A percentile compares a stretch with the other conserved stretches of the same genome.
These are phyloP conservation scores for Pythium grandisporangium DNA, from an alignment of 352 stramenopile species.

Conservation along the genomic window DNA sequence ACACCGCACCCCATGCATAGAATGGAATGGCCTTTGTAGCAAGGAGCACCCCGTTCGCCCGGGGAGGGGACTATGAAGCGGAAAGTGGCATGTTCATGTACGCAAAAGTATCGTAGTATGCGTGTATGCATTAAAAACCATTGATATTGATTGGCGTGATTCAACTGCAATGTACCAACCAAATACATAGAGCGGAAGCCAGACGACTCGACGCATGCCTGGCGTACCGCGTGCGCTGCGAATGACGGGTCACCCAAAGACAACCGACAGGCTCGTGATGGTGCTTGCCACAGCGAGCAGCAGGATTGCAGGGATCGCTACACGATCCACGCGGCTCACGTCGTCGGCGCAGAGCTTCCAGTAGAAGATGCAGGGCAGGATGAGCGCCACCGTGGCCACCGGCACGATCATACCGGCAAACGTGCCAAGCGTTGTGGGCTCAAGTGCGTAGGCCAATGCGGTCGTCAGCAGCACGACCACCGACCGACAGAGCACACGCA, in stretches of 20 bases:
- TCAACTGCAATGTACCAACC: neutral
- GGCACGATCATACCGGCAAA: slow-evolving; percentile 63
- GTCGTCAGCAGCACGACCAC: slow-evolving; percentile 40
- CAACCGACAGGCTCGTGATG: slow-evolving; percentile 35
- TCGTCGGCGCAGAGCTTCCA: slow-evolving; percentile 63
- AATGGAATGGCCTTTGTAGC: neutral
- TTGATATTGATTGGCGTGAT: neutral
- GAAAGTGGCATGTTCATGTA: too few species aligned
- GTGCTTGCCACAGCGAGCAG: slow-evolving; percentile 36
- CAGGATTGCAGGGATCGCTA: slow-evolving; percentile 29
- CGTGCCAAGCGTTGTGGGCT: slow-evolving; percentile 42
- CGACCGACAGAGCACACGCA: slow-evolving; percentile 38
- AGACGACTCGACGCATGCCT: neutral
- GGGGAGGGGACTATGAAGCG: too few species aligned
- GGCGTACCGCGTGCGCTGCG: neutral
- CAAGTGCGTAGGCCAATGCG: slow-evolving; percentile 37
- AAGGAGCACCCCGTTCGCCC: neutral
- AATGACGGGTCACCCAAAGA: slow-evolving; percentile 8
- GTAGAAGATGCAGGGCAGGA: slow-evolving; percentile 64
- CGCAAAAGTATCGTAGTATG: neutral
- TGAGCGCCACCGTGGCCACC: slow-evolving; percentile 39
- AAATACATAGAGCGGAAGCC: neutral
- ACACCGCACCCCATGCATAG: neutral
- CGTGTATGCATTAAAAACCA: neutral
- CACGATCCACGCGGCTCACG: slow-evolving; percentile 26